phyloP scores from a whole-genome alignment of 2,329 filamentous ascomycete genomes.

The Fusarium liriodendri region DNA sequence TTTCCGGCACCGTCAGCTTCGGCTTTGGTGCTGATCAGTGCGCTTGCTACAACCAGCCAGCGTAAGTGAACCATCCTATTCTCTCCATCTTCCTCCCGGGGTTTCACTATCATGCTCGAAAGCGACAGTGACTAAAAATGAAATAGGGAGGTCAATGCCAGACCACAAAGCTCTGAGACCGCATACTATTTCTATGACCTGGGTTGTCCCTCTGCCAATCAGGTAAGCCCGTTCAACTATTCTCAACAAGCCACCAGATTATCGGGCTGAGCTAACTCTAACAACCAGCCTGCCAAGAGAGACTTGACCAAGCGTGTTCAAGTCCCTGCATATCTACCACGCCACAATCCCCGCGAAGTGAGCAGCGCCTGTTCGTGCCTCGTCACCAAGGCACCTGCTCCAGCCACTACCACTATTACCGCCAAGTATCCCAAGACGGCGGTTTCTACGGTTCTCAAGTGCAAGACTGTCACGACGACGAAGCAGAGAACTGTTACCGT shows the following conservation, averaged over 20 bases:
- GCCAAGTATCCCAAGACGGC: not conserved
- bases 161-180: not conserved
- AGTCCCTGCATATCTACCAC: not conserved
- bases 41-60: not conserved
- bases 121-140: not conserved
- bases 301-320: not conserved
- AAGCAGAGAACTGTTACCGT: not conserved
- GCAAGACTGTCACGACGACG: not conserved
- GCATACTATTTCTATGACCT: not conserved
- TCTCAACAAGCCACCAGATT: not conserved
- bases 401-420: not conserved
- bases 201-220: not conserved
- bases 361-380: not conserved
- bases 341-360: not conserved
- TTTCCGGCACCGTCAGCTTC: not conserved
- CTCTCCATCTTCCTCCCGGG: not conserved
- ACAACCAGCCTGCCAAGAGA: not conserved
- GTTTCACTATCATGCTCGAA: not conserved
- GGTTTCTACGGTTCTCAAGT: not conserved
- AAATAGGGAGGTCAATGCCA: not conserved
- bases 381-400: not conserved
- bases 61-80: not conserved
- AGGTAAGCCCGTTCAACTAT: not conserved
- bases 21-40: not conserved
- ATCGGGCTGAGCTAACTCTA: not conserved